Base-by-base conservation (phyloP, 2,329 filamentous ascomycete genomes). In the Alternaria postmessia region DNA sequence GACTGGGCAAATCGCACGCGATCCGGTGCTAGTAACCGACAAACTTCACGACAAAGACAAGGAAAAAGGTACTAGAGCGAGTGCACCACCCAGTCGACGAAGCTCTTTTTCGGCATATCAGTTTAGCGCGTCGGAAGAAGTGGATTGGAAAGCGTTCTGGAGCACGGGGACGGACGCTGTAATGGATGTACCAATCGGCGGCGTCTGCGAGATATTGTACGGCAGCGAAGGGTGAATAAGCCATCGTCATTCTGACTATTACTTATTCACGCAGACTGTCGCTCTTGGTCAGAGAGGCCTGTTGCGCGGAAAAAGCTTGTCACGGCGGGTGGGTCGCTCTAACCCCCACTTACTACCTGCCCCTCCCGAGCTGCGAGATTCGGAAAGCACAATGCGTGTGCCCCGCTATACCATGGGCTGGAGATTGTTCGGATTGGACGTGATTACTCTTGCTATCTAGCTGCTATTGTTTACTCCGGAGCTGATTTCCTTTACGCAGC, bases 181-280 rank as follows among this genome's bases (percentile, higher is more conserved):
- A 7, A 91, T 99, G 91, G 95, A 99, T 81, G 90, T 99, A 49
- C 95, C 95, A 7, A 86, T 98, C 66, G 94, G 93, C 9, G 95
- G 94, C 0, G 94, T 98, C 2, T 98, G 94, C 75, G 94, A 99
- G 81, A 89, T 99, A 34, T 77, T 99, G 22, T 99, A 98, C 78
- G 94, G 93, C 0, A 86, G 87, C 14, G 69, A 63, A 7, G 58
- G 67, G n/a, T 62, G 22, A 54, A n/a, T 5, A 49, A 39, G 16
- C 28, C 57, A 59, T 36, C 47, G 67, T 70, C 66, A 67, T 62
- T 12, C 34, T 64, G 63, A 66, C 63, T 56, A 12, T 22, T 56
- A 38, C 42, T 62, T 61, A 61, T 62, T 54, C 54, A 58, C 46
- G 32, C 20, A 22, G 42, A 32, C 20, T 7, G 34, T 41, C 24